Base-by-base conservation (phyloP, 345 rosid genomes). In the Melaleuca alternifolia region DNA sequence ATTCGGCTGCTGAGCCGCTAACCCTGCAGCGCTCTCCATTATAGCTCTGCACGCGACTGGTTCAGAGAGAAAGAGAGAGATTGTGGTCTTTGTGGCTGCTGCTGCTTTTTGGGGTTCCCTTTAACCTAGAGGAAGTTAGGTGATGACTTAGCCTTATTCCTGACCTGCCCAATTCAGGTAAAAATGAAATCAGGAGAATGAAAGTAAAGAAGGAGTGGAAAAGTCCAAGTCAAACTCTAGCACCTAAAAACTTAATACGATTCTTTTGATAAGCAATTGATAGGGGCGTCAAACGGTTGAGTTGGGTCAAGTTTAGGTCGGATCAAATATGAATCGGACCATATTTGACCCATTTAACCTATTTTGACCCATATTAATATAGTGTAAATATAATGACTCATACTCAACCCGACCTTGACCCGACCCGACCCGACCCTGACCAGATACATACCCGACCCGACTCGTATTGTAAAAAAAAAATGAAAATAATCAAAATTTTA, bases 11-110 rank as follows among this genome's bases (percentile, higher is more conserved):
- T 91, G 85, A 59, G 87, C 91, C 0, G 91, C 86, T 1, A 89
- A 65, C 44, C 90, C 89, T 33, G 93, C 93, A 71, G 87, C 86
- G 86, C 88, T 89, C 92, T 95, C 98, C 99, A 96, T 96, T 84
- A 53, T 77, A 76, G 28, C 56, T 3, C 75, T 33, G n/a, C 50
- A 28, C 85, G 10, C 24, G 76, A 44, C 84, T 15, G 62, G 62
- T 81, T 83, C 7, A 16, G 24, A 18, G 46, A 65, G 48, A 20
- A 10, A 54, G 53, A 51, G 53, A 51, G 18, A 51, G 20, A 62
- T 33, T 71, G 46, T 26, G 57, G 41, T 52, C 59, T 84, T 14
- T 3, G 26, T 37, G 71, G 85, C 79, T 71, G 48, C 79, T 71
- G 48, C 79, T 1, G 24, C 9, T 24, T 16, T 33, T 18, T 3